Evolutionary conservation across 768 basidiomycete genomes (phyloP), one percentile per base, ranked within the genome.

Genomic region (Cubamyces lactineus): DNA sequence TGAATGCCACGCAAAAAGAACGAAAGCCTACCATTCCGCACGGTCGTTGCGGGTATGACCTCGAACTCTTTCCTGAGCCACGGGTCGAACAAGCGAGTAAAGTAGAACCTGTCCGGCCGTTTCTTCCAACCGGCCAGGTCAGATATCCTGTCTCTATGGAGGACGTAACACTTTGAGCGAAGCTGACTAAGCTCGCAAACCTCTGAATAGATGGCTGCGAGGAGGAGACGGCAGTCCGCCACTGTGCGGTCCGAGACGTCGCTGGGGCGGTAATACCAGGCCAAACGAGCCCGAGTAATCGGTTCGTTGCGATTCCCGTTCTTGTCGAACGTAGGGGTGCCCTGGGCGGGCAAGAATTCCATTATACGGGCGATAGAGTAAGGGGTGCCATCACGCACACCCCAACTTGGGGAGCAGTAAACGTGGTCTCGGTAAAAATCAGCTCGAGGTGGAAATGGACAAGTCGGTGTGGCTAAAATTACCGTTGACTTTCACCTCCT

Each of bases 21-120:
- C 5, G 11, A 34, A 11, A 26, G 82, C 94, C 71, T 74, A 98
- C 96, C 79, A 74, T 99, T 99, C 60, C 88, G 85, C 63, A 97
- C 89, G 69, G 89, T 91, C 42, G 84, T 84, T 30, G 93, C 85
- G 62, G 90, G 88, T 55, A 99, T 88, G 68, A 98, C 91, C 74
- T 98, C 97, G 75, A 96, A 98, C 77, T 98, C 96, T 75, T 92
- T 92, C 80, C 96, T 95, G 77, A 98, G 93, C 76, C 96, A 98
- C 54, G 95, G 94, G 79, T 98, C 96, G 73, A 96, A 99, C 28
- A 98, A 82, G 70, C 91, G 88, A 69, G 87, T 88, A 82, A 95
- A 99, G 80, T 96, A 97, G 82, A 99, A 99, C 66, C 92, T 86
- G 76, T 99, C 96, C 1, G 92, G 89, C 46, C 88, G 84, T 75